Conservation (phyloP, 495 filamentous ascomycete genomes). For the Penicillium salamii region DNA sequence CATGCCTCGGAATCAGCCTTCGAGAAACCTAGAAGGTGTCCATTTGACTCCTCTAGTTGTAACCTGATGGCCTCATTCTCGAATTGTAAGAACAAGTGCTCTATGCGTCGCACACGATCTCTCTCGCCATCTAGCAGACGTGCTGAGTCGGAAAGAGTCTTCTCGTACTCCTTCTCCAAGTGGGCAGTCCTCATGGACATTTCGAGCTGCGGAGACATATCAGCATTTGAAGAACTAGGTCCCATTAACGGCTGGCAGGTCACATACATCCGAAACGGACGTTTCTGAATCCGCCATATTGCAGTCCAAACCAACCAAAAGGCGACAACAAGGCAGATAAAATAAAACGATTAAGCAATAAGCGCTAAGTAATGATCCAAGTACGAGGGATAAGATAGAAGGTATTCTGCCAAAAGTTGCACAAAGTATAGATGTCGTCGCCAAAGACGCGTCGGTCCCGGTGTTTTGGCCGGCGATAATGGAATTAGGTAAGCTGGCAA, state of each 20-base stretch:
- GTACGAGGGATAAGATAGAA: neutral
- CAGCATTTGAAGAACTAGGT: constrained; percentile 1
- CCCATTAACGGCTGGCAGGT: neutral
- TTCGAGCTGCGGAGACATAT: constrained; percentile 31
- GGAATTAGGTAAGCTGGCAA: constrained; percentile 8
- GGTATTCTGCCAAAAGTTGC: neutral
- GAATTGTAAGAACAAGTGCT: constrained; percentile 64
- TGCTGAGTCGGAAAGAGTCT: constrained; percentile 53
- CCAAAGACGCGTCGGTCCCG: constrained; percentile 3
- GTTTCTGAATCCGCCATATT: constrained; percentile 19
- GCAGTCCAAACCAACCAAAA: neutral
- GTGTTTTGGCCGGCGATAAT: constrained; percentile 1
- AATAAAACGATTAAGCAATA: neutral
- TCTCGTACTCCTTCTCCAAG: constrained; percentile 67
- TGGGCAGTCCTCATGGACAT: constrained; percentile 44
- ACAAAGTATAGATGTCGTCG: neutral
- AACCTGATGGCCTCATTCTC: constrained; percentile 66
- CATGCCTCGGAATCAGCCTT: constrained; percentile 53
- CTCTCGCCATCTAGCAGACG: constrained; percentile 66
- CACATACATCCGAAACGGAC: constrained; percentile 27
- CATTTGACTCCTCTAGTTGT: constrained; percentile 55
- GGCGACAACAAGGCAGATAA: neutral
- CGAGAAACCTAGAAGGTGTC: constrained; percentile 47
- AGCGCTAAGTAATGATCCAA: too few relatives aligned
- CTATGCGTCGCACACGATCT: constrained; percentile 59